Evolutionary conservation across 2,329 filamentous ascomycete species (phyloP), one percentile per base, ranked within the genome.

Genomic region (Colletotrichum liriopes): DNA sequence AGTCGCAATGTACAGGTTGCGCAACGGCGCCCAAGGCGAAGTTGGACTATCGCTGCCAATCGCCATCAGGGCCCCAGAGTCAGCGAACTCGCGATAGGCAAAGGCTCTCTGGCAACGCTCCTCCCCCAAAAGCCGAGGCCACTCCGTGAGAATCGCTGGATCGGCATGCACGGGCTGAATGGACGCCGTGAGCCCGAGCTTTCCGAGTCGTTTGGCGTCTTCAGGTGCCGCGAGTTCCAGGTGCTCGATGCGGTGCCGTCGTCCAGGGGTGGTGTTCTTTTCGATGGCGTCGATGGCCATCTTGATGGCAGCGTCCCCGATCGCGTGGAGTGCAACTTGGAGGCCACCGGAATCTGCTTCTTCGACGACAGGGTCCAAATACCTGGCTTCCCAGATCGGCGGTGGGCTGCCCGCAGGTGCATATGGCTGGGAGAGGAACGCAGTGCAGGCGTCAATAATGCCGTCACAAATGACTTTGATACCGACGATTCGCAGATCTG

Each of bases 391-490:
- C 90, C 90, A 93, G 61, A 92, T 83, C 0, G 89, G 83, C 2
- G 87, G 85, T 29, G 85, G 81, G 14, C 83, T 81, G 7, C 82
- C 77, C 1, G 82, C 84, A 73, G 86, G 86, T 5, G 85, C 82
- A 76, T 92, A 92, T 0, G 91, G 90, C 76, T 91, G 86, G 1
- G 83, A 82, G 2, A 93, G 79, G 0, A 87, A 89, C 0, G 91
- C 91, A 1, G 91, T 92, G 78, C 90, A 93, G 0, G 88, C 88
- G 74, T 93, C 91, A 47, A 93, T 84, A 45, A 91, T 89, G 14
- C 91, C 91, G 71, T 93, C 91, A 75, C 88, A 89, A 49, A 93
- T 91, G 29, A 92, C 79, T 77, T 93, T 93, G 78, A 92, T 86
- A 5, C 91, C 91, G 0, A 89, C 86, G 11, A 93, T 78, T 23